Evolutionary conservation across 495 filamentous ascomycete genomes (phyloP).

Genomic region (Bacidia gigantensis): DNA sequence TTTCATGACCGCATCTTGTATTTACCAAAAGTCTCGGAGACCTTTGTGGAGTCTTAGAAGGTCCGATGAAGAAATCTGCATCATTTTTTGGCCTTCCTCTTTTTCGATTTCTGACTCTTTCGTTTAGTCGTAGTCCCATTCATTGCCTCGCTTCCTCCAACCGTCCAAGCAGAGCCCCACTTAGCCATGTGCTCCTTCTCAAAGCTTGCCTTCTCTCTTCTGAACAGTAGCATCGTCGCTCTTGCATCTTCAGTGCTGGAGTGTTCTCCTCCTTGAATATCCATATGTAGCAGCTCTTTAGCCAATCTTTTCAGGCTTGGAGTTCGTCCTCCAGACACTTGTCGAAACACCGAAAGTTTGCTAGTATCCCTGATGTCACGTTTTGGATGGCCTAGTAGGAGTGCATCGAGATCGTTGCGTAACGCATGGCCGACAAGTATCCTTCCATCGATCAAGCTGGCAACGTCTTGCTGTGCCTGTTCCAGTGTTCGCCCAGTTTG

Average conservation of each 20-base stretch:
- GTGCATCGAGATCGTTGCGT: slow-evolving; percentile 65
- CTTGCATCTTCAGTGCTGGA: slow-evolving; percentile 77
- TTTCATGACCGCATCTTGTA: too few relatives aligned
- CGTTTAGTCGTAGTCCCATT: slow-evolving; percentile 39
- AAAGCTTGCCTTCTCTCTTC: slow-evolving; percentile 65
- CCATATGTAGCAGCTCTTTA: slow-evolving; percentile 61
- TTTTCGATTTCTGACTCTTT: slow-evolving; percentile 26
- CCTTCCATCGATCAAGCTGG: slow-evolving; percentile 53
- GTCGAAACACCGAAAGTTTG: slow-evolving; percentile 55
- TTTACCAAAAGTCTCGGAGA: too few relatives aligned
- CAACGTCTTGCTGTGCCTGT: slow-evolving; percentile 59
- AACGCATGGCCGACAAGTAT: slow-evolving; percentile 86
- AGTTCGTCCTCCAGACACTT: slow-evolving; percentile 61
- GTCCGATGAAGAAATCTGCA: not conserved
- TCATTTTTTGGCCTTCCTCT: slow-evolving; percentile 11
- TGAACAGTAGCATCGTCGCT: slow-evolving; percentile 76
- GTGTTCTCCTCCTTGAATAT: slow-evolving; percentile 68
- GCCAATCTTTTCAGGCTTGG: slow-evolving; percentile 66
- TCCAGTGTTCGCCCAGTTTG: slow-evolving; percentile 51
- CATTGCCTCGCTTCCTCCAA: slow-evolving; percentile 28
- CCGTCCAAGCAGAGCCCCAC: slow-evolving; percentile 37
- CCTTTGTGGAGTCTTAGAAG: not conserved
- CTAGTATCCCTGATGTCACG: slow-evolving; percentile 75
- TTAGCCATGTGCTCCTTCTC: slow-evolving; percentile 61
- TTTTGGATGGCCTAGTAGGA: slow-evolving; percentile 62